A percentile compares a stretch with the other conserved stretches of the same genome.
Conservation (phyloP, 2,329 filamentous ascomycete genomes). For the Paecilomyces formosus region DNA sequence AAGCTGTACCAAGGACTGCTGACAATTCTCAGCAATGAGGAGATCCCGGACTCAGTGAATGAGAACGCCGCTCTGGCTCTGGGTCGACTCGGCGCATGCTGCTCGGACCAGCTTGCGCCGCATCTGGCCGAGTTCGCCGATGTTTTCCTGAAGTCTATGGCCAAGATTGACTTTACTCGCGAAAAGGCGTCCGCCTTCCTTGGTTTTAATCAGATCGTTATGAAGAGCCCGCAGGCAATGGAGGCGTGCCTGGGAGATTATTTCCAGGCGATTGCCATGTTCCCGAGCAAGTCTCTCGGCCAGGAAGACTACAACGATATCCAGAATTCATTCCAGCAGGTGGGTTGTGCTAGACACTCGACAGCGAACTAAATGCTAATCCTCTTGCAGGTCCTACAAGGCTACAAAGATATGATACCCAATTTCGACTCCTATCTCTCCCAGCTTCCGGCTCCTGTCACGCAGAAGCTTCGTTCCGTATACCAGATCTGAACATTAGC, state of each 20-base stretch:
- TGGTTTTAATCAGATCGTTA: slow-evolving; percentile 78
- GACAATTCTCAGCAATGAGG: slow-evolving; percentile 75
- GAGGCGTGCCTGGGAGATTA: slow-evolving; percentile 76
- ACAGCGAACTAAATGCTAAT: slow-evolving; percentile 3
- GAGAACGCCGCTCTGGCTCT: slow-evolving; percentile 94
- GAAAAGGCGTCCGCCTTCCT: slow-evolving; percentile 93
- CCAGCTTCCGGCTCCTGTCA: slow-evolving; percentile 30
- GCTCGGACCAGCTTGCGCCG: slow-evolving; percentile 67
- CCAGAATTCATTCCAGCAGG: slow-evolving; percentile 67
- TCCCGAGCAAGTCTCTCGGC: slow-evolving; percentile 52
- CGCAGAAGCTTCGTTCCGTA: slow-evolving; percentile 34
- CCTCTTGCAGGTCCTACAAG: slow-evolving; percentile 32
- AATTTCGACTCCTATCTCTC: slow-evolving; percentile 39
- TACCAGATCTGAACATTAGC: slow-evolving; percentile 31
- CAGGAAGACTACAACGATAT: slow-evolving; percentile 55
- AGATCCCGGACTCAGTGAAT: slow-evolving; percentile 76
- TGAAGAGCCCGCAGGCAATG: slow-evolving; percentile 84
- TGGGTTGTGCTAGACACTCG: slow-evolving; percentile 35
- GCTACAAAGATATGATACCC: slow-evolving; percentile 42
- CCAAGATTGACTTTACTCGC: slow-evolving; percentile 76
- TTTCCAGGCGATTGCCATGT: slow-evolving; percentile 76
- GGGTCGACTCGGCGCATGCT: slow-evolving; percentile 76
- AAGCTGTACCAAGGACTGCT: slow-evolving; percentile 70
- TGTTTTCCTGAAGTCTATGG: slow-evolving; percentile 74
- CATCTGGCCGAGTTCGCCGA: slow-evolving; percentile 73